Base-by-base conservation (phyloP, 805 yeast species). In the Dipodascopsis uninucleata region DNA sequence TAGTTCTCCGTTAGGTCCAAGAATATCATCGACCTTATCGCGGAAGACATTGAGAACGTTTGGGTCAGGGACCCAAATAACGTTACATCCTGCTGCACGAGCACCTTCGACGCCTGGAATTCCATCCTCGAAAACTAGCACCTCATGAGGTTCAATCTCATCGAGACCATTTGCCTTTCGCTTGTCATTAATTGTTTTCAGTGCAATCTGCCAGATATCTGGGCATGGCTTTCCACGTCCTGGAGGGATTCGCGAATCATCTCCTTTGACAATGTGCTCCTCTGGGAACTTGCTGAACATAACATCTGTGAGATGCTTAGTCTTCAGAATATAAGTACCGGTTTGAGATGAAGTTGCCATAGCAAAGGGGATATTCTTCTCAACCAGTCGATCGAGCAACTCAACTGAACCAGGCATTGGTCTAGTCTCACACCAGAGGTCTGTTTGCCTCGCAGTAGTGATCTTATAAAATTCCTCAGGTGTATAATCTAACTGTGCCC, bases 191-290 rank as follows among this genome's bases (percentile, higher is more conserved):
- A 93, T 57, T 10, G 81, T 74, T 16, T 71, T 76, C 49, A 93
- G 72, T 34, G 97, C 95, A 3, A 80, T 72, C 52, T 77, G 77
- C 94, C 95, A 93, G 52, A 93, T 88, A 62, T 89, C 94, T 1
- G 98, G 98, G 47, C 72, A 71, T 10, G 99, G 99, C 63, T 93
- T 93, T 4, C 98, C 97, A 52, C 81, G 75, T 3, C 96, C 97
- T 12, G 69, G 71, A 1, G 90, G 85, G 45, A 93, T 78, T 34
- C 95, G 75, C 28, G 77, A 69, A 60, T 93, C 93, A 67, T 93
- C 98, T 4, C 97, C 97, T 1, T 90, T 82, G 28, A 90, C 83
- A 17, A 84, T 71, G 53, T 81, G 85, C 5, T 64, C 64, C 10
- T 72, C 71, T 36, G 76, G 77, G 59, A 93, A 93, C 25, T 74